A percentile compares a stretch with the other conserved stretches of the same genome.
Evolutionary conservation across 805 yeast species (phyloP).

Genomic region (Candida ficus): DNA sequence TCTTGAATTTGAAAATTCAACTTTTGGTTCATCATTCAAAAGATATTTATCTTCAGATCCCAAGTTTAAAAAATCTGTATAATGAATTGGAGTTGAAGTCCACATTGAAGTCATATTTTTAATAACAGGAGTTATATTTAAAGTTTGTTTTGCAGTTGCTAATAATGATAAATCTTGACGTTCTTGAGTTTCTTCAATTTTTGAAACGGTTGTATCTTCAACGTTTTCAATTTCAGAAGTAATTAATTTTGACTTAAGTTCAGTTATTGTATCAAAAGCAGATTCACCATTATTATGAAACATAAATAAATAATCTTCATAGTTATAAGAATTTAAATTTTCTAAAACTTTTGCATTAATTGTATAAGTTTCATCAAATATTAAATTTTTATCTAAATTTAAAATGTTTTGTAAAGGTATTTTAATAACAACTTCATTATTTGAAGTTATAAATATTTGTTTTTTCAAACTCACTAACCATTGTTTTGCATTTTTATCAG

Average conservation of each 20-base stretch:
- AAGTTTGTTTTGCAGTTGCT: conserved; percentile 5
- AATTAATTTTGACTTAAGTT: conserved; percentile 28
- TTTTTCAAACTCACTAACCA: conserved; percentile 78
- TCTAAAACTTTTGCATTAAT: conserved; percentile 60
- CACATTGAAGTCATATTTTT: conserved; percentile 39
- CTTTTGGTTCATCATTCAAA: conserved; percentile 37
- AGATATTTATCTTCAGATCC: conserved; percentile 48
- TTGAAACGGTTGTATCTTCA: conserved; percentile 11
- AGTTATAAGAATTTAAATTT: conserved; percentile 42
- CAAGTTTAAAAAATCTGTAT: conserved; percentile 35
- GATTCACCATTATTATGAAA: conserved; percentile 51
- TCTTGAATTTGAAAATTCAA: conserved; percentile 46
- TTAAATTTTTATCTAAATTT: conserved; percentile 50
- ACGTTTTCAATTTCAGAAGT: conserved; percentile 3
- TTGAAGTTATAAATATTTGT: conserved; percentile 68
- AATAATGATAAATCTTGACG: conserved; percentile 2
- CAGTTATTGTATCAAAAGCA: conserved; percentile 36
- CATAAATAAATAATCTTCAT: conserved; percentile 68
- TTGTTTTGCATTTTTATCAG: conserved; percentile 62
- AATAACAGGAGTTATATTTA: conserved; percentile 16
- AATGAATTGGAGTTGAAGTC: conserved; percentile 62
- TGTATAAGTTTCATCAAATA: conserved; percentile 53
- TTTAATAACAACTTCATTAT: conserved; percentile 67
- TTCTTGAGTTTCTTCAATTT: neutral
- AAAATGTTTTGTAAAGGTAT: conserved; percentile 68